phyloP scores from a whole-genome alignment of 2,329 filamentous ascomycete species.

The Xylariaceae sp. region DNA sequence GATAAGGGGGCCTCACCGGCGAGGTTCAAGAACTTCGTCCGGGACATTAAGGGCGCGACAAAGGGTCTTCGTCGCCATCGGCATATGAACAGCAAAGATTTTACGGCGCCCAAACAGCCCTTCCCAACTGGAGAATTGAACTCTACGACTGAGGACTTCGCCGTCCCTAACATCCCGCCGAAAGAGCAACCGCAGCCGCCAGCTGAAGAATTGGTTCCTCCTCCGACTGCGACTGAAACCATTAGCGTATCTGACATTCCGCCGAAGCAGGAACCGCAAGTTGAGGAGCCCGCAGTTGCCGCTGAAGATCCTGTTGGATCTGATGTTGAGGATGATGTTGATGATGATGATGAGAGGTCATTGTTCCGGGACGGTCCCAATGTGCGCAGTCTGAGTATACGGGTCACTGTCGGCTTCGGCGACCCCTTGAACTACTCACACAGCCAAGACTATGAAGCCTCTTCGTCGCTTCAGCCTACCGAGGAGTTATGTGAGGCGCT shows the following conservation, averaged over 20 bases:
- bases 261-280: conserved; percentile 7
- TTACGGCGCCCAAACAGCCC: conserved; percentile 4
- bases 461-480: conserved; percentile 39
- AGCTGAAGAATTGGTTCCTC: conserved; percentile 8
- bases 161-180: background rate
- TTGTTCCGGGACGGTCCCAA: conserved; percentile 18
- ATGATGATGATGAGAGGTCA: conserved; percentile 1
- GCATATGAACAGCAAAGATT: conserved; percentile 19
- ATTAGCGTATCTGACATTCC: background rate
- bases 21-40: conserved; percentile 27
- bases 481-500: conserved; percentile 45
- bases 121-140: conserved; percentile 7
- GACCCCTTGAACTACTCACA: conserved; percentile 41
- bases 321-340: conserved; percentile 4
- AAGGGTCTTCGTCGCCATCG: conserved; percentile 18
- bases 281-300: conserved; percentile 1
- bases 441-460: conserved; percentile 43
- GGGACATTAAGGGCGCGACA: conserved; percentile 26
- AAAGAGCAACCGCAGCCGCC: conserved; percentile 6
- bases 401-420: conserved; percentile 43
- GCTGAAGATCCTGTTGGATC: background rate
- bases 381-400: conserved; percentile 35
- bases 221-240: background rate
- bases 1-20: conserved; percentile 22
- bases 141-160: background rate